A percentile compares a stretch with the other conserved stretches of the same genome.
Evolutionary conservation across 345 rosid genomes (phyloP).

Genomic region (Bruguiera parviflora): DNA sequence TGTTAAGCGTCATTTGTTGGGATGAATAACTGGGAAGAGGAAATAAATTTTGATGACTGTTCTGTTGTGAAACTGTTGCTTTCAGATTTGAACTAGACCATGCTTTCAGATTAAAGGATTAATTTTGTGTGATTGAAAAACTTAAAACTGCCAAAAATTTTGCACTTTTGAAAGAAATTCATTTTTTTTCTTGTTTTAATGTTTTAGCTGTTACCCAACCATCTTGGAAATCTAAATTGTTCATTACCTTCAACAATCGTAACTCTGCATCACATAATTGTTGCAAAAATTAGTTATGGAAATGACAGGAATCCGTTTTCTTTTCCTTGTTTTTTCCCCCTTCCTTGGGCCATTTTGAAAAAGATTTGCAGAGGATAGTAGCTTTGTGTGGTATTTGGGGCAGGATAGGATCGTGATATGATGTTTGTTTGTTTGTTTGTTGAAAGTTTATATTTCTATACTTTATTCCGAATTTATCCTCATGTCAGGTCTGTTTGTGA

Average conservation of each 20-base stretch:
- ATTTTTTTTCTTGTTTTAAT: no score
- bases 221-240: no score
- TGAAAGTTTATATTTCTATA: background rate
- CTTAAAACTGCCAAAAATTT: background rate
- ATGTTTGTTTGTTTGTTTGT: background rate
- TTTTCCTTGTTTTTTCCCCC: background rate
- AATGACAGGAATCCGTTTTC: background rate
- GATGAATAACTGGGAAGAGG: background rate
- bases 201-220: no score
- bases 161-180: no score
- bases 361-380: background rate
- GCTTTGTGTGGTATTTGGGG: slow-evolving; percentile 3
- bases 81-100: background rate
- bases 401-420: background rate
- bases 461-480: no score
- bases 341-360: background rate
- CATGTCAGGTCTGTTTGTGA: background rate
- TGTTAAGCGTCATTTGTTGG: background rate
- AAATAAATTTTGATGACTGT: background rate
- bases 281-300: background rate
- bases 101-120: no score
- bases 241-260: no score
- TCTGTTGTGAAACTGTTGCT: background rate
- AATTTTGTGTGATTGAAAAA: no score
- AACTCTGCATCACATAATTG: background rate